A percentile compares a stretch with the other conserved stretches of the same genome.
Conservation (phyloP, 2,329 filamentous ascomycete genomes). For the Penicillium sp. region DNA sequence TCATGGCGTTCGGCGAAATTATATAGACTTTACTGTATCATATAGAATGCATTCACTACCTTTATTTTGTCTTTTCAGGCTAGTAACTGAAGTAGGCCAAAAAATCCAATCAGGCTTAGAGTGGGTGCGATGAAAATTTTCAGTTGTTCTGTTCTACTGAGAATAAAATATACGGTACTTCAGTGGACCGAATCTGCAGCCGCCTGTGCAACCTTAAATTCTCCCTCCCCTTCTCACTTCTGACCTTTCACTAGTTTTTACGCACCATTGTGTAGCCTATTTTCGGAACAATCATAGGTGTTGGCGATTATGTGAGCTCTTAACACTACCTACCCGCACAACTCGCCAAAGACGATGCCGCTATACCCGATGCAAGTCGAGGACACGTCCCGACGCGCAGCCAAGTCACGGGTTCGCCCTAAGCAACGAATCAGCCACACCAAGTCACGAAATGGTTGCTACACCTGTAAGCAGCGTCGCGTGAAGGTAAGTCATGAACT, state of each 20-base stretch:
- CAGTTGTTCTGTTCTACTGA: background rate
- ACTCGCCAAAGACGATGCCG: background rate
- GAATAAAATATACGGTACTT: background rate
- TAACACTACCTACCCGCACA: too few relatives aligned
- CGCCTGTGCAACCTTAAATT: constrained; percentile 2
- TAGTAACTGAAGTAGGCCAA: background rate
- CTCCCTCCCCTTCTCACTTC: background rate
- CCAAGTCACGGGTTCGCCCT: constrained; percentile 10
- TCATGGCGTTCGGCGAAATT: background rate
- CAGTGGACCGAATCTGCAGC: background rate
- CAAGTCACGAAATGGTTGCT: constrained; percentile 36
- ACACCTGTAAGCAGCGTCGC: constrained; percentile 32
- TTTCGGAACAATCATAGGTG: background rate
- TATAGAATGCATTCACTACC: background rate
- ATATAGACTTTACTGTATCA: background rate
- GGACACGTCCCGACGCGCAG: background rate
- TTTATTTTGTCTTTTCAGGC: background rate
- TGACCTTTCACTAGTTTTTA: background rate
- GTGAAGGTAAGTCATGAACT: constrained; percentile 31
- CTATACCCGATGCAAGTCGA: background rate
- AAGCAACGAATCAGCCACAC: constrained; percentile 28
- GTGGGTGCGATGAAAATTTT: background rate
- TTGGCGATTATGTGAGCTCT: background rate
- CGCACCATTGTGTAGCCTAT: background rate
- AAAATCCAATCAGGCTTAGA: background rate